A percentile compares a stretch with the other conserved stretches of the same genome.
phyloP scores from a whole-genome alignment of 2,329 filamentous ascomycete species.

The Bimuria novae-zelandiae region DNA sequence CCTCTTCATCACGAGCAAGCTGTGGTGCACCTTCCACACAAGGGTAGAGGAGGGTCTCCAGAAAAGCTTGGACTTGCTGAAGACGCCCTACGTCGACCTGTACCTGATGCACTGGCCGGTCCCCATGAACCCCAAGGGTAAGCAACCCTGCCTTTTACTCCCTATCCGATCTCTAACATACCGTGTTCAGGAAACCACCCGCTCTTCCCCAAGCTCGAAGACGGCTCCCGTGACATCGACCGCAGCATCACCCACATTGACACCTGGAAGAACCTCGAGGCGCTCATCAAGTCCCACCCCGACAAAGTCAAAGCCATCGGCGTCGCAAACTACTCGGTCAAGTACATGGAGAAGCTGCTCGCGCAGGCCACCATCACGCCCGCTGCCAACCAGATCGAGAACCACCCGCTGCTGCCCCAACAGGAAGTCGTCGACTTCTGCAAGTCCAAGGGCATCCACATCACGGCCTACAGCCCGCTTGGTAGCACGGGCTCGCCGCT shows the following conservation, averaged over 20 bases:
- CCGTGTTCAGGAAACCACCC: slow-evolving; percentile 64
- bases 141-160: not conserved
- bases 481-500: slow-evolving; percentile 55
- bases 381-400: slow-evolving; percentile 74
- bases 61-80: slow-evolving; percentile 72
- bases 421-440: slow-evolving; percentile 73
- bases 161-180: not conserved
- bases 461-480: slow-evolving; percentile 69
- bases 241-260: slow-evolving; percentile 71
- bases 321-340: slow-evolving; percentile 55
- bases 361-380: slow-evolving; percentile 66
- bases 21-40: slow-evolving; percentile 80
- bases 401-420: slow-evolving; percentile 73
- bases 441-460: slow-evolving; percentile 68
- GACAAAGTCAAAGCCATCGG: slow-evolving; percentile 56
- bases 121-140: slow-evolving; percentile 76
- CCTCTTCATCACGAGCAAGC: slow-evolving; percentile 82
- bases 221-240: slow-evolving; percentile 76
- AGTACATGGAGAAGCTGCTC: slow-evolving; percentile 56
- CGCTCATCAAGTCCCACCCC: slow-evolving; percentile 53
- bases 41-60: slow-evolving; percentile 71
- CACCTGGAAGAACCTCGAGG: slow-evolving; percentile 79
- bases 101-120: slow-evolving; percentile 85
- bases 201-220: slow-evolving; percentile 73
- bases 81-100: slow-evolving; percentile 80